These are phyloP conservation scores for Martiniozyma asiatica DNA, from an alignment of 1,139 yeast species.

Conservation along the genomic window DNA sequence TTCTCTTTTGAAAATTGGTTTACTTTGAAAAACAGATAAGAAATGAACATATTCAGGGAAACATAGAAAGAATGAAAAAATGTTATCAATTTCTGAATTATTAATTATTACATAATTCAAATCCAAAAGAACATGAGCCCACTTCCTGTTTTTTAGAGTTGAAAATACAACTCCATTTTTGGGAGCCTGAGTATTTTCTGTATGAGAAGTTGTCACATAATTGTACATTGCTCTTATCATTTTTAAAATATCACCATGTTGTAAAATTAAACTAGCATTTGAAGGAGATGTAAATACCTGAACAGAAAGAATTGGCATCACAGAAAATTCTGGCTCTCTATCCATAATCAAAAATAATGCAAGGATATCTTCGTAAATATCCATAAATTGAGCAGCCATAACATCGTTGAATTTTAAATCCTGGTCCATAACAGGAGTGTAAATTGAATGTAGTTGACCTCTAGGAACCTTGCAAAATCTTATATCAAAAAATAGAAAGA, in stretches of 20 bases:
- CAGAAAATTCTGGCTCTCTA: slow-evolving; percentile 72
- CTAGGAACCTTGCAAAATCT: slow-evolving; percentile 65
- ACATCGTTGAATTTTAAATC: slow-evolving; percentile 46
- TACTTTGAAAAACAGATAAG: slow-evolving; percentile 65
- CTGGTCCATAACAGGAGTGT: slow-evolving; percentile 59
- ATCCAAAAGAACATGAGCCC: slow-evolving; percentile 81
- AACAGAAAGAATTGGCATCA: slow-evolving; percentile 66
- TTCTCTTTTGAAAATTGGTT: slow-evolving; percentile 66
- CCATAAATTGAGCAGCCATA: slow-evolving; percentile 70
- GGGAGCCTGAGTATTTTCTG: slow-evolving; percentile 33
- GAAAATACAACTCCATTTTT: slow-evolving; percentile 31
- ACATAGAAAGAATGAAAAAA: slow-evolving; percentile 23
- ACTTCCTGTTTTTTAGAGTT: slow-evolving; percentile 62
- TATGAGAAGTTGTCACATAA: slow-evolving; percentile 46
- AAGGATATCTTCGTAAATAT: slow-evolving; percentile 67
- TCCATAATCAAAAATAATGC: slow-evolving; percentile 63
- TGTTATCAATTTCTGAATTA: slow-evolving; percentile 32
- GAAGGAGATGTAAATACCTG: slow-evolving; percentile 81
- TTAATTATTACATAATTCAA: slow-evolving; percentile 67
- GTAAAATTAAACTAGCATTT: slow-evolving; percentile 56
- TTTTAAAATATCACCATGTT: slow-evolving; percentile 59
- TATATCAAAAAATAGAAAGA: slow-evolving; percentile 56
- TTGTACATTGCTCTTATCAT: slow-evolving; percentile 58
- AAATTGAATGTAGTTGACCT: slow-evolving; percentile 49
- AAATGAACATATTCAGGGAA: slow-evolving; percentile 48